Evolutionary conservation across 1,284 basidiomycete species (phyloP), one percentile per base, ranked within the genome.

Genomic region (Polyporus tsugae): DNA sequence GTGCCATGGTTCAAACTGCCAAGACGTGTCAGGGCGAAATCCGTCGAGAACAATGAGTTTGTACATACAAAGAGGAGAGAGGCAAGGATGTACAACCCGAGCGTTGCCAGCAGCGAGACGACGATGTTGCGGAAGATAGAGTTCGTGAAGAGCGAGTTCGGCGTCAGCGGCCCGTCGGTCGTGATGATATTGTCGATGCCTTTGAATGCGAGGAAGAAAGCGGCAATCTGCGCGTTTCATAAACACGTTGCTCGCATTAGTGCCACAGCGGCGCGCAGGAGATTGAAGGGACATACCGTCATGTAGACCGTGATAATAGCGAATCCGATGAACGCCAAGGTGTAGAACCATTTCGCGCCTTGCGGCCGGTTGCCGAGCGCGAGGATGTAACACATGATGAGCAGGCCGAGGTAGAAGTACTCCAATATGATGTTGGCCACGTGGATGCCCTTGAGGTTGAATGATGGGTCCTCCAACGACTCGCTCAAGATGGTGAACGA

Each of bases 361-460:
- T 96, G 95, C 3, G 97, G 97, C 49, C 96, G 83, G 78, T 99
- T 98, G 2, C 97, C 97, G 65, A 99, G 84, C 0, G 95, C 86
- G 10, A 98, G 87, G 60, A 99, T 86, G 83, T 98, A 98, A 78
- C 96, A 98, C 82, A 93, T 89, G 71, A 97, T 88, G 65, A 98
- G 82, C 15, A 97, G 83, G 3, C 93, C 96, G 64, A 97, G 85
- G 77, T 99, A 98, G 74, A 93, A 84, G 83, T 97, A 99, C 69
- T 93, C 89, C 61, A 97, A 84, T 15, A 95, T 86, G 53, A 90
- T 77, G 79, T 97, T 98, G 80, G 94, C 81, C 75, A 91, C 85
- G 61, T 90, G 82, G 65, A 95, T 91, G 36, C 88, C 88, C 2
- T 82, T 83, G 59, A 91, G 79, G 9, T 86, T 72, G 78, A 93